A percentile compares a stretch with the other conserved stretches of the same genome.
These are phyloP conservation scores for Ambrosiella cleistominuta DNA, from an alignment of 2,329 filamentous ascomycete species.

Conservation along the genomic window DNA sequence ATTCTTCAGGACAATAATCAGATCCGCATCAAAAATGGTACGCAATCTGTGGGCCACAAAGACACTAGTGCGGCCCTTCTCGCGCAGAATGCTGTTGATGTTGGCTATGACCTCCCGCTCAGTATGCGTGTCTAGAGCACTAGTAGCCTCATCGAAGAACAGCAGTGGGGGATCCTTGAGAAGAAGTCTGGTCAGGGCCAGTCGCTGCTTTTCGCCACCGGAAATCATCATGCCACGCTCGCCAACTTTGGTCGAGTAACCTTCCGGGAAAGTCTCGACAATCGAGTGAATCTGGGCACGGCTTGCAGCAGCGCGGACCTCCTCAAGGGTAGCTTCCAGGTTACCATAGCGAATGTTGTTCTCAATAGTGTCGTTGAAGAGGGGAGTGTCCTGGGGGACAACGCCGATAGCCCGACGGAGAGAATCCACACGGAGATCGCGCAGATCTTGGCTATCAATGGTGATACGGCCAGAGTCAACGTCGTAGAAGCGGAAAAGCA, in stretches of 20 bases:
- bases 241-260: conserved; percentile 79
- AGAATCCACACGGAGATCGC: conserved; percentile 64
- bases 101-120: conserved; percentile 81
- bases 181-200: conserved; percentile 68
- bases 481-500: conserved; percentile 92
- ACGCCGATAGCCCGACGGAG: conserved; percentile 77
- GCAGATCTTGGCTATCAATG: conserved; percentile 85
- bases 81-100: conserved; percentile 80
- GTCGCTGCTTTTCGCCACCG: conserved; percentile 79
- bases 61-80: conserved; percentile 77
- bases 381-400: conserved; percentile 87
- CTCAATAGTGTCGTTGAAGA: conserved; percentile 92
- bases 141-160: conserved; percentile 93
- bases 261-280: conserved; percentile 63
- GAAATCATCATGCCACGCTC: conserved; percentile 95
- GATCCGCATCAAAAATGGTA: conserved; percentile 83
- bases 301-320: conserved; percentile 60
- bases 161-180: conserved; percentile 78
- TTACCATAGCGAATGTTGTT: conserved; percentile 92
- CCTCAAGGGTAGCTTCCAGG: conserved; percentile 54
- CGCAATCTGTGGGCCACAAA: conserved; percentile 86
- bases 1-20: conserved; percentile 78
- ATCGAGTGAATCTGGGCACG: conserved; percentile 74
- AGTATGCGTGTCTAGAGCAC: conserved; percentile 80
- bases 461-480: conserved; percentile 68